These are phyloP conservation scores for Verticillium tricorpus DNA, from an alignment of 2,329 filamentous ascomycete species.

Conservation along the genomic window DNA sequence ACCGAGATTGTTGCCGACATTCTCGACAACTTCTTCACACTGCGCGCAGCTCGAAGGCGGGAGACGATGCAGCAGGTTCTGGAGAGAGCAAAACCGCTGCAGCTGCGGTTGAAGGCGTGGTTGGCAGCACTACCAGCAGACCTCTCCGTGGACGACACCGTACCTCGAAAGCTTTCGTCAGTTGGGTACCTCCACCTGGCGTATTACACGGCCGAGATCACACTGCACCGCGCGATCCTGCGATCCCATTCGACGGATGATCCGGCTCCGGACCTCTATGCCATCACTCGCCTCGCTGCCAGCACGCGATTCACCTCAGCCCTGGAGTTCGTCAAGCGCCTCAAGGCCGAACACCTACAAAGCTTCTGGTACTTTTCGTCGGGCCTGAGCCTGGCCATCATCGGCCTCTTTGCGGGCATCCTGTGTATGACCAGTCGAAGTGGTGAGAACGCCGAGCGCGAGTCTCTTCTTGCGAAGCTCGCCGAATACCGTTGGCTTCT, in stretches of 20 bases:
- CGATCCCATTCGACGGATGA: constrained; percentile 18
- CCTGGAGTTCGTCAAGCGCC: constrained; percentile 27
- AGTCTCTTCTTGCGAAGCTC: constrained; percentile 9
- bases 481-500: constrained; percentile 14
- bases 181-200: constrained; percentile 35
- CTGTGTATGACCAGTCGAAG: constrained; percentile 14
- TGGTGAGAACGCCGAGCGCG: constrained; percentile 1
- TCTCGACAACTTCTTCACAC: constrained; percentile 20
- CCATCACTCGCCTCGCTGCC: constrained; percentile 16
- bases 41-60: constrained; percentile 2
- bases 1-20: constrained; percentile 40
- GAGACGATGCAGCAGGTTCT: constrained; percentile 23
- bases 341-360: constrained; percentile 32
- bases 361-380: constrained; percentile 35
- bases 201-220: constrained; percentile 37
- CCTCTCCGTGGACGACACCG: constrained; percentile 34
- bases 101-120: constrained; percentile 41
- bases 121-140: constrained; percentile 35
- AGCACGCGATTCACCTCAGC: constrained; percentile 25
- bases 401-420: constrained; percentile 23
- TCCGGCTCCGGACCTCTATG: constrained; percentile 7
- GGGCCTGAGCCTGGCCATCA: constrained; percentile 24
- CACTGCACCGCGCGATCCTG: constrained; percentile 36
- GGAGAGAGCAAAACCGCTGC: constrained; percentile 41
- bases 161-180: constrained; percentile 31